A percentile compares a stretch with the other conserved stretches of the same genome.
phyloP scores from a whole-genome alignment of 2,329 filamentous ascomycete species.

The Sporothrix curviconia region DNA sequence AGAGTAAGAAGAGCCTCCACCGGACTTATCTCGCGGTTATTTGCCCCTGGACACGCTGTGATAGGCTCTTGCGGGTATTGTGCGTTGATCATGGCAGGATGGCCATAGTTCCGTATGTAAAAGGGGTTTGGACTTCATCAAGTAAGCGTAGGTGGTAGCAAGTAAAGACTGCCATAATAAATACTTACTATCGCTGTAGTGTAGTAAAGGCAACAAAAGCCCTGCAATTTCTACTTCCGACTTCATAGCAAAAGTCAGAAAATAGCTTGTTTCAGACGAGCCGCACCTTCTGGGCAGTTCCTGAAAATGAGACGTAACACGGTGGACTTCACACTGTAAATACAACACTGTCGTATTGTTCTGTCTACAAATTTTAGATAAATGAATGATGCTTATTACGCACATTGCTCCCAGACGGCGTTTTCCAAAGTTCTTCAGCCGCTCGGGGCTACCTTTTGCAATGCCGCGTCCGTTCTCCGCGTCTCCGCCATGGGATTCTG shows the following conservation, averaged over 20 bases:
- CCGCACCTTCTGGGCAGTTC: neutral
- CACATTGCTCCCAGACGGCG: neutral
- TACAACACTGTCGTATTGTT: too few relatives aligned
- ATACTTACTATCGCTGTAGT: too few relatives aligned
- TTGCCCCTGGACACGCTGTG: neutral
- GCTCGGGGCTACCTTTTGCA: neutral
- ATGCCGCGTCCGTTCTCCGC: neutral
- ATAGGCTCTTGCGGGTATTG: neutral
- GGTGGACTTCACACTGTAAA: too few relatives aligned
- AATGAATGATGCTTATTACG: too few relatives aligned
- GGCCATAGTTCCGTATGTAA: conserved; percentile 3
- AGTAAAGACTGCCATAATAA: too few relatives aligned
- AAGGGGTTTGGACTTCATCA: too few relatives aligned
- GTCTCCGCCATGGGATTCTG: conserved; percentile 13
- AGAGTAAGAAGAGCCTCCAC: neutral
- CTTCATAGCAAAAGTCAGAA: neutral
- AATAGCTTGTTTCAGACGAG: conserved; percentile 2
- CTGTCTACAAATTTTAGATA: too few relatives aligned
- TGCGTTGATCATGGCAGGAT: conserved; percentile 10
- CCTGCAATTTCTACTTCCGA: neutral
- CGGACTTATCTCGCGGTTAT: neutral
- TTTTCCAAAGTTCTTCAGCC: neutral
- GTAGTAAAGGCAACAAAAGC: too few relatives aligned
- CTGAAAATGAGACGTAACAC: neutral
- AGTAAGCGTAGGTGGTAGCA: too few relatives aligned